A percentile compares a stretch with the other conserved stretches of the same genome.
Conservation (phyloP, 805 yeast species). For the Yarrowia porcina region DNA sequence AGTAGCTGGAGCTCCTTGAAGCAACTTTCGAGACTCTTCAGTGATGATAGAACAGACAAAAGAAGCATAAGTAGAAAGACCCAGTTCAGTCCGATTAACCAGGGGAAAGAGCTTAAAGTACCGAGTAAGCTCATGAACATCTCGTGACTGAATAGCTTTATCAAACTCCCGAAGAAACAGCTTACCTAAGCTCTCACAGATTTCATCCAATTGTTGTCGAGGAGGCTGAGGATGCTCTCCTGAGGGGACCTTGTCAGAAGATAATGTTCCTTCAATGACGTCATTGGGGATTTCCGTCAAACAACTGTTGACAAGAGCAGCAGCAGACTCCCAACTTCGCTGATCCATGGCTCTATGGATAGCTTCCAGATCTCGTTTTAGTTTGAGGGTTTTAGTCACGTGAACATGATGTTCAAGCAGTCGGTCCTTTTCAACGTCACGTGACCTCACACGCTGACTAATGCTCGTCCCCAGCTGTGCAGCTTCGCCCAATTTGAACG, state of each 20-base stretch:
- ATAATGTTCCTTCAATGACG: conserved; percentile 61
- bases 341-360: conserved; percentile 67
- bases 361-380: conserved; percentile 62
- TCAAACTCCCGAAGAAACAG: conserved; percentile 63
- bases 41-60: conserved; percentile 84
- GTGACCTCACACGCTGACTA: conserved; percentile 62
- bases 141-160: conserved; percentile 61
- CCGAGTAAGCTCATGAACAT: conserved; percentile 67
- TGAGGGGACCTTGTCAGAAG: conserved; percentile 79
- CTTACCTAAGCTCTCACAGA: conserved; percentile 56
- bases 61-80: conserved; percentile 75
- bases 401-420: conserved; percentile 61
- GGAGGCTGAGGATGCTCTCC: conserved; percentile 83
- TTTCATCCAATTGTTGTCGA: conserved; percentile 48
- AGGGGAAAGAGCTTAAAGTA: conserved; percentile 86
- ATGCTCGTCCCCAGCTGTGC: conserved; percentile 63
- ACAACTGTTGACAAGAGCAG: conserved; percentile 58
- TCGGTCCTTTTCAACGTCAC: conserved; percentile 67
- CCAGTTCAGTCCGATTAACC: conserved; percentile 66
- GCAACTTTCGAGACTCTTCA: conserved; percentile 66
- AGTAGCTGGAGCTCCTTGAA: conserved; percentile 37
- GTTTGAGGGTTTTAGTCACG: conserved; percentile 60
- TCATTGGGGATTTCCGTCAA: conserved; percentile 50
- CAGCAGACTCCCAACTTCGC: conserved; percentile 74
- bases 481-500: conserved; percentile 54